Conservation (phyloP, 1,284 basidiomycete genomes). For the Leccinum glutinopallens region DNA sequence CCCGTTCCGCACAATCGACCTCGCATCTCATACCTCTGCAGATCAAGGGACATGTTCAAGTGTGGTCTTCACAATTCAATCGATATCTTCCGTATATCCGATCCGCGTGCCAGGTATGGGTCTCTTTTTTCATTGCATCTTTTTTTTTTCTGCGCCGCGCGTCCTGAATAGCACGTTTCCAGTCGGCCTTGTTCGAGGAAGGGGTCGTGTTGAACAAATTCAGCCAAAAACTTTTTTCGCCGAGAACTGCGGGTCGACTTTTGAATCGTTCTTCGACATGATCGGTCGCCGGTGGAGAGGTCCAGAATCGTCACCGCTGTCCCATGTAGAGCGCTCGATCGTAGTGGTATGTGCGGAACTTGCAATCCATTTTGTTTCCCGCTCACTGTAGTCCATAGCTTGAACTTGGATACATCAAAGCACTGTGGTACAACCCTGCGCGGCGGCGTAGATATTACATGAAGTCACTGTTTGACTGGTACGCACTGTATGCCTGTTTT, state of each 20-base stretch:
- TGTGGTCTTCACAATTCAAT: slow-evolving; percentile 46
- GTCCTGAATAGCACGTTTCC: slow-evolving; percentile 7
- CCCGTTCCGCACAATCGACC: neutral
- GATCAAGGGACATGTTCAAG: slow-evolving; percentile 53
- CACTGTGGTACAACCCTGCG: slow-evolving; percentile 67
- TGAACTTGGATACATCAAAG: slow-evolving; percentile 56
- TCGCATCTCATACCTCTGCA: slow-evolving; percentile 25
- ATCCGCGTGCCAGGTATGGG: slow-evolving; percentile 54
- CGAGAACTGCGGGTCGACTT: slow-evolving; percentile 60
- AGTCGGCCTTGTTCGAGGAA: slow-evolving; percentile 62
- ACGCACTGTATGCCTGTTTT: slow-evolving; percentile 53
- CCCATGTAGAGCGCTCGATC: slow-evolving; percentile 55
- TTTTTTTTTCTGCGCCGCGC: slow-evolving; percentile 8
- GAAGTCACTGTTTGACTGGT: slow-evolving; percentile 66
- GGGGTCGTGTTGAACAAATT: slow-evolving; percentile 57
- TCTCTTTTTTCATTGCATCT: neutral
- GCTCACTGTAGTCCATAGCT: slow-evolving; percentile 43
- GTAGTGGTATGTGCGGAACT: slow-evolving; percentile 46
- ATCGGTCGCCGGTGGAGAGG: slow-evolving; percentile 44
- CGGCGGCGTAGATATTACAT: slow-evolving; percentile 64
- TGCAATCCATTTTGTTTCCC: neutral
- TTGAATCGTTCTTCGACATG: slow-evolving; percentile 44
- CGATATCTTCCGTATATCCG: slow-evolving; percentile 57
- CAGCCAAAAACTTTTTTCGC: slow-evolving; percentile 59
- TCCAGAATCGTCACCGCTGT: slow-evolving; percentile 37